Evolutionary conservation across 2,329 filamentous ascomycete species (phyloP).

Genomic region (Aspergillus pseudonomiae): DNA sequence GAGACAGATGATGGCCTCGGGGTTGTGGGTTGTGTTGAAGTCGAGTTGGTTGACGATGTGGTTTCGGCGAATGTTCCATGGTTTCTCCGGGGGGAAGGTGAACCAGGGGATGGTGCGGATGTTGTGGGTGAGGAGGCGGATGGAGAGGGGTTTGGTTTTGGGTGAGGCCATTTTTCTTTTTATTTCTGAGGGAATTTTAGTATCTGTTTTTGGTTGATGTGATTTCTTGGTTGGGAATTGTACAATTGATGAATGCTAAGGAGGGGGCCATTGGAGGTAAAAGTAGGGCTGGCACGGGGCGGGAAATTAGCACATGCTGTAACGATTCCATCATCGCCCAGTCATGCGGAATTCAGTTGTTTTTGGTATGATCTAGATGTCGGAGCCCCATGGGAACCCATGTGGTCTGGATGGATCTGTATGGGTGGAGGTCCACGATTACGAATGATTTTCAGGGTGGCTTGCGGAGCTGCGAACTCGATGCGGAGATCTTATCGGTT

Average conservation of each 20-base stretch:
- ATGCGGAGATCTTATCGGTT: background rate
- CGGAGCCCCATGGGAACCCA: background rate
- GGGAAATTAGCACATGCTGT: background rate
- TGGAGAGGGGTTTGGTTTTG: background rate
- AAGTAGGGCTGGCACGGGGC: background rate
- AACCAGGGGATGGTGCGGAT: conserved; percentile 3
- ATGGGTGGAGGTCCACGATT: background rate
- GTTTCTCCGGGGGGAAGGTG: conserved; percentile 3
- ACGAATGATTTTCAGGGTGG: background rate
- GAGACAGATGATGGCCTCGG: conserved; percentile 1
- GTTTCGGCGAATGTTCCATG: background rate
- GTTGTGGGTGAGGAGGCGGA: conserved; percentile 1
- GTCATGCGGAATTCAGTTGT: background rate
- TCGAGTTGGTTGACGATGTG: conserved; percentile 5
- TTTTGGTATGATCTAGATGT: background rate
- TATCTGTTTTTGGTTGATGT: background rate
- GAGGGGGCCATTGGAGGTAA: too few species aligned
- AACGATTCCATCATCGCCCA: conserved; percentile 2
- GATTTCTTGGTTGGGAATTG: too few species aligned
- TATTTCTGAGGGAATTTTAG: background rate
- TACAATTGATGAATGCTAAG: too few species aligned
- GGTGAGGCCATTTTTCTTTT: background rate
- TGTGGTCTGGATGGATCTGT: background rate
- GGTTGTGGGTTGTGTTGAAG: conserved; percentile 1
- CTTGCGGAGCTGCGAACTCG: background rate